A percentile compares a stretch with the other conserved stretches of the same genome.
Evolutionary conservation across 2,329 filamentous ascomycete species (phyloP).

Genomic region (Fusarium burgessii): DNA sequence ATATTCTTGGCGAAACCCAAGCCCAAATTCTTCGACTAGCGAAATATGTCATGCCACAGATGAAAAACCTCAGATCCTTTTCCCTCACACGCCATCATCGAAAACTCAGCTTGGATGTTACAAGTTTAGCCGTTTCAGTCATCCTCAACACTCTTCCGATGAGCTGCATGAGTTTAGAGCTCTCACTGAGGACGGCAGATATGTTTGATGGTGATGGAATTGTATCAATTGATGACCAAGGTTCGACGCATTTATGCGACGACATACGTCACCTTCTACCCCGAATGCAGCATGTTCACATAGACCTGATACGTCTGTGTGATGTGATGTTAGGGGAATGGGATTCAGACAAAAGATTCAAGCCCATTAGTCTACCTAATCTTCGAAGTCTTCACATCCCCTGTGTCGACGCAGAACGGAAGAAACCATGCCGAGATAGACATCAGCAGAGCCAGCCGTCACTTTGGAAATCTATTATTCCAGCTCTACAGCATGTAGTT

Average conservation of each 20-base stretch:
- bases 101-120: background rate
- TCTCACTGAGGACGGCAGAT: background rate
- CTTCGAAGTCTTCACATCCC: background rate
- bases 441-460: accelerated
- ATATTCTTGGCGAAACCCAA: accelerated
- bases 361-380: background rate
- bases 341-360: background rate
- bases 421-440: background rate
- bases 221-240: too few relatives aligned
- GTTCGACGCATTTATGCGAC: background rate
- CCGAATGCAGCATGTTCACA: conserved; percentile 5
- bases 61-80: background rate
- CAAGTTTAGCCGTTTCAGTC: background rate
- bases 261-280: background rate
- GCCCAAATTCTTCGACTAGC: background rate
- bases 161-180: conserved; percentile 3
- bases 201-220: accelerated
- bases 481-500: background rate
- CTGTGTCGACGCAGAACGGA: background rate
- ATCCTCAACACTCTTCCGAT: background rate
- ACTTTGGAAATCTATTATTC: background rate
- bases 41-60: background rate
- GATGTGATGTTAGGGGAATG: conserved; percentile 3
- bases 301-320: background rate
- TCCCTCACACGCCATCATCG: background rate